Base-by-base conservation (phyloP, 2,329 filamentous ascomycete genomes). In the Trichoderma hamatum region DNA sequence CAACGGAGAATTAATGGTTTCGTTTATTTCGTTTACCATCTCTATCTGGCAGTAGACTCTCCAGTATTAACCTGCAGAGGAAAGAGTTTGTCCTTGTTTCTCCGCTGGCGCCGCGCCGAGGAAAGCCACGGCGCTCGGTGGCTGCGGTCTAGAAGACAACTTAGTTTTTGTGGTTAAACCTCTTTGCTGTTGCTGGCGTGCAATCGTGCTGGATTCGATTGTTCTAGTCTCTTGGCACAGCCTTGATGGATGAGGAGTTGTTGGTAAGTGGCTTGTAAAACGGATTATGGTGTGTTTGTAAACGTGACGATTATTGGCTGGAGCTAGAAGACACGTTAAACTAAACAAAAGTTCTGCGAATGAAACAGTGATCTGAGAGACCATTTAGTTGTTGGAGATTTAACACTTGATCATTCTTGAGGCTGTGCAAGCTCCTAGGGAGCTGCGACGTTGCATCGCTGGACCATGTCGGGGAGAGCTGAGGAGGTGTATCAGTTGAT, bases 101-200 rank as follows among this genome's bases (percentile, higher is more conserved):
- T 32, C 56, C 56, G 56, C 19, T 28, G 56, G 34, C 32, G 56
- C 55, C 55, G 55, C 56, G 13, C 21, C 34, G 56, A 28, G 14
- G 43, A 59, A 59, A 59, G 56, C 56, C 56, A 59, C 14, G n/a
- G 21, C 30, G 56, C 34, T 13, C 21, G 24, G 56, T 59, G 56
- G 56, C 56, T 59, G 19, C n/a, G 19, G 55, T 6, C n/a, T 24
- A 24, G 46, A 49, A 49, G 9, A 24, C 11, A 49, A 24, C 46
- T 49, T 49, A 21, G n/a, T 13, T 49, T 49, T 24, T 49, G 46
- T 14, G 19, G 46, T 49, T 49, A 21, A 24, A 5, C 46, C 11
- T 6, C 5, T n/a, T n/a, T n/a, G n/a, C 10, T 24, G 10, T 14
- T 5, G 46, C 43, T 19, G n/a, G 11, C 14, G 19, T 9, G 52